Evolutionary conservation across 2,329 filamentous ascomycete species (phyloP), one percentile per base, ranked within the genome.

Genomic region (Dactylellina sp.): DNA sequence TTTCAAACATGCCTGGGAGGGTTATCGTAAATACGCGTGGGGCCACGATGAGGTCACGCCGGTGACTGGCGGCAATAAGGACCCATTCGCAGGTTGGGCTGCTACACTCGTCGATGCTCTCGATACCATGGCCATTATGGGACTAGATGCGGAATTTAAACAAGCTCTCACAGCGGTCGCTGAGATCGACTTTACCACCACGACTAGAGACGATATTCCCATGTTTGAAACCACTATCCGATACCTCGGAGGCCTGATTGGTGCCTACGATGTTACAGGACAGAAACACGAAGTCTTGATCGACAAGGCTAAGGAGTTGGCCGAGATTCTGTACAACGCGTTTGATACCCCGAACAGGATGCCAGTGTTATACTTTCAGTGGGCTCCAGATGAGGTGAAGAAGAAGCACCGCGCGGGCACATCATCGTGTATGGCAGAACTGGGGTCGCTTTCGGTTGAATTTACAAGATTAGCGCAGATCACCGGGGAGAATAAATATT

Each of bases 261-360:
- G 89, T 40, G 93, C 93, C 5, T 97, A 94, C 80, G 94, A 98
- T 82, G 85, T 97, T 64, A 93, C 91, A 59, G 90, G 87, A 16
- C 88, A 86, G 5, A 84, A 84, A 75, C 90, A 96, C 78, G 82
- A 85, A 18, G 84, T 90, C 22, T 84, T 96, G 9, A 84, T 96
- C 32, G 86, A 89, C 61, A 95, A 96, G 81, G 91, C 92, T 0
- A 84, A 89, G 37, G 89, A 94, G 81, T 86, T 95, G 24, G 92
- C 88, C 40, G 90, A 94, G 78, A 86, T 96, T 72, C 83, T 96
- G 32, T 92, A 93, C 83, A 88, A 89, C 60, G 86, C 90, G 2
- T 96, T 96, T 78, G 92, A 96, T 81, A 97, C 94, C 0, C 93
- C 93, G 0, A 97, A 98, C 80, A 88, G 92, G 77, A 96, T 98